Percentiles rank a stretch among this genome's conserved stretches.
Conservation (phyloP, 345 rosid genomes). For the Aquilaria sinensis region DNA sequence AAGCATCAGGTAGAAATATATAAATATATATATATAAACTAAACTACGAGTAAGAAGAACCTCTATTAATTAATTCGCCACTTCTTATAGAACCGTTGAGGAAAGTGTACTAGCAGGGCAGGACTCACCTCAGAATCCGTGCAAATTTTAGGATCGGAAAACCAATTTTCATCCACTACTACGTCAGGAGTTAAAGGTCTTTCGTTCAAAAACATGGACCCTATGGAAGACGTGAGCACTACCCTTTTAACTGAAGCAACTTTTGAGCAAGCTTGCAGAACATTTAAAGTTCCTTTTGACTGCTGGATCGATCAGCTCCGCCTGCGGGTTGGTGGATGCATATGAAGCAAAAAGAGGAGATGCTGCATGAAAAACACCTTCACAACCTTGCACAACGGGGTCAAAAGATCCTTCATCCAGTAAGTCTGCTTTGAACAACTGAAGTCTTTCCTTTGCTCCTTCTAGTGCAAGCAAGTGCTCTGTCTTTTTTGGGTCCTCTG, state of each 20-base stretch:
- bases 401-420: constrained; percentile 33
- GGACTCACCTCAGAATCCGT: constrained; percentile 2
- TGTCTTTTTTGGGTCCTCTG: constrained; percentile 24
- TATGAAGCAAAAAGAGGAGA: constrained; percentile 11
- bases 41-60: too few relatives aligned
- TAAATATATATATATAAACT: too few relatives aligned
- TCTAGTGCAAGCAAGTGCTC: constrained; percentile 28
- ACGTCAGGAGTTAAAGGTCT: constrained; percentile 16
- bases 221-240: constrained; percentile 27
- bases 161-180: constrained; percentile 27
- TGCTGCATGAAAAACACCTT: constrained; percentile 30
- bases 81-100: too few relatives aligned
- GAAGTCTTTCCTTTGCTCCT: constrained; percentile 36
- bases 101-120: not conserved
- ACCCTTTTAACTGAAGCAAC: constrained; percentile 28
- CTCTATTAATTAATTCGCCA: too few relatives aligned
- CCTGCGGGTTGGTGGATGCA: constrained; percentile 14
- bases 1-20: too few relatives aligned
- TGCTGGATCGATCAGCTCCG: constrained; percentile 26
- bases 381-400: constrained; percentile 39
- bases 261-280: constrained; percentile 26
- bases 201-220: constrained; percentile 16
- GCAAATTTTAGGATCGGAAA: constrained; percentile 18
- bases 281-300: constrained; percentile 29
- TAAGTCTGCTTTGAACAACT: constrained; percentile 25